Conservation (phyloP, 345 rosid species). For the Mercurialis annua region DNA sequence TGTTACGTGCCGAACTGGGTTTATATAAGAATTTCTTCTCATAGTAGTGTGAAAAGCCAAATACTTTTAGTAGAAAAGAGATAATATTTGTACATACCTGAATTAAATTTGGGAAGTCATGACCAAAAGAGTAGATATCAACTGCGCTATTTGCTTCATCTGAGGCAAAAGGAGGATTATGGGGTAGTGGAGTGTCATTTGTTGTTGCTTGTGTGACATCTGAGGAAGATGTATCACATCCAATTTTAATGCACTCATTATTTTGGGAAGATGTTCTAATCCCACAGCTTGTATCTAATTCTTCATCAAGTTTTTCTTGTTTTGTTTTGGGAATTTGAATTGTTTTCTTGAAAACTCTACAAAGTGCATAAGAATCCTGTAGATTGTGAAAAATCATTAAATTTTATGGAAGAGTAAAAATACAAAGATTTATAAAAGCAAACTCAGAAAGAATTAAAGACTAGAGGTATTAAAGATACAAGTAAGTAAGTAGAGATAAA, state of each 20-base stretch:
- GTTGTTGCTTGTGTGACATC: constrained; percentile 28
- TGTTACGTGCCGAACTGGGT: no score
- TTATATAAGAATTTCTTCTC: no score
- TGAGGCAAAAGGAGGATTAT: constrained; percentile 27
- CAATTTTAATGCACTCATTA: constrained; percentile 24
- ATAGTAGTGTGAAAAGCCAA: no score
- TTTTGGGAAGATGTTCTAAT: constrained; percentile 23
- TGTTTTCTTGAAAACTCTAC: constrained; percentile 69
- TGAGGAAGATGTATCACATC: constrained; percentile 45
- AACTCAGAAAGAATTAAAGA: constrained; percentile 19
- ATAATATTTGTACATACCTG: constrained; percentile 29
- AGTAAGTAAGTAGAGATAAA: constrained; percentile 21
- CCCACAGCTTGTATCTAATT: constrained; percentile 17
- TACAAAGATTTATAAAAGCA: constrained; percentile 15
- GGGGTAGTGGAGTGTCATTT: constrained; percentile 2
- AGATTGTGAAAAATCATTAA: background rate
- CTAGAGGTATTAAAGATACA: constrained; percentile 3
- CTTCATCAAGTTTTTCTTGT: constrained; percentile 20
- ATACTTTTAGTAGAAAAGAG: no score
- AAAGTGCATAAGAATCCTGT: constrained; percentile 72
- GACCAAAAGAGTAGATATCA: constrained; percentile 25
- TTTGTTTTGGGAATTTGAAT: constrained; percentile 45
- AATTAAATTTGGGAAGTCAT: constrained; percentile 42
- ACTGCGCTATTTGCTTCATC: constrained; percentile 61
- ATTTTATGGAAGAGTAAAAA: background rate